Conservation (phyloP, 768 basidiomycete species). For the Scleroderma citrinum region DNA sequence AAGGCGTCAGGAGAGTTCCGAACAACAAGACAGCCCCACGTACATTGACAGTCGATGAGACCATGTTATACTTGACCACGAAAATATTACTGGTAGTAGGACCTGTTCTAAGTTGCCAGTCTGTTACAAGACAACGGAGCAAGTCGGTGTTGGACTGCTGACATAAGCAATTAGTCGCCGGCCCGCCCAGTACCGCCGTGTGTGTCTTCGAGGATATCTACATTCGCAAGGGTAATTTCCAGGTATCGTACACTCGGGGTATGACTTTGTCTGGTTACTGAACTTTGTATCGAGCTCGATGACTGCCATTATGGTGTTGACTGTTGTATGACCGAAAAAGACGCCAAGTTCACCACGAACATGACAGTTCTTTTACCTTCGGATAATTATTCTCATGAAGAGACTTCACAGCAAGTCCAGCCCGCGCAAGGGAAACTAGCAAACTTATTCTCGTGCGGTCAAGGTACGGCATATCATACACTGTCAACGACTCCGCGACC, state of each 20-base stretch:
- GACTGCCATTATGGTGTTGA: background rate
- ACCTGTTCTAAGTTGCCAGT: too few species aligned
- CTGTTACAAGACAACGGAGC: slow-evolving; percentile 19
- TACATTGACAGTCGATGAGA: slow-evolving; percentile 73
- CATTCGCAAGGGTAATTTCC: background rate
- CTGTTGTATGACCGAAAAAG: background rate
- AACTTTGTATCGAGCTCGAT: background rate
- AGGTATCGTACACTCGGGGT: background rate
- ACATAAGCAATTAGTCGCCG: slow-evolving; percentile 17
- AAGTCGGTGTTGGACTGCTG: slow-evolving; percentile 25
- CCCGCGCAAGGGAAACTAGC: background rate
- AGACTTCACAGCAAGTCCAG: background rate
- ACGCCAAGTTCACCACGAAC: background rate
- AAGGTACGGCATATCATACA: background rate
- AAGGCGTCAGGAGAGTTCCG: background rate
- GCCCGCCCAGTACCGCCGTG: background rate
- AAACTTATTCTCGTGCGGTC: too few species aligned
- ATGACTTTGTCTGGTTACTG: background rate
- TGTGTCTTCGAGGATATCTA: background rate
- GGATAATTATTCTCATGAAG: background rate
- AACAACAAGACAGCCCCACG: slow-evolving; percentile 23
- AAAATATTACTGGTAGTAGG: too few species aligned
- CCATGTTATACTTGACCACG: slow-evolving; percentile 39
- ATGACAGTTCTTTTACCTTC: background rate
- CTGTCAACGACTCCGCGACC: background rate